phyloP scores from a whole-genome alignment of 805 yeast species.

The Hanseniaspora hatyaiensis region DNA sequence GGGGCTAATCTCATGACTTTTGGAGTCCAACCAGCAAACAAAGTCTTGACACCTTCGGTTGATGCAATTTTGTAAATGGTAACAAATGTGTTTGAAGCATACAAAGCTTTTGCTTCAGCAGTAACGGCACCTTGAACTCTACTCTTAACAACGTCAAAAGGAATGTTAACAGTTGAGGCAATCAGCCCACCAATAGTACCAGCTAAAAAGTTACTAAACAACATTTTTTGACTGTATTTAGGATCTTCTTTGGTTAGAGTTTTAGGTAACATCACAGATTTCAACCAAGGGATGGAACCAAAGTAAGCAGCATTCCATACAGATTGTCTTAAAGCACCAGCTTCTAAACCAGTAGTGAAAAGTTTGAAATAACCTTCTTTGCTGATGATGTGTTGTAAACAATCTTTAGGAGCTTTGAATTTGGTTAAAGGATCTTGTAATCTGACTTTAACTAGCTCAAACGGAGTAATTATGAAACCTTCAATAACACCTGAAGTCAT shows the following conservation, averaged over 20 bases:
- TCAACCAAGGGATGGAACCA: slow-evolving; percentile 83
- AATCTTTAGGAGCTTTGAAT: slow-evolving; percentile 77
- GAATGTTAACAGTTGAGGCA: slow-evolving; percentile 92
- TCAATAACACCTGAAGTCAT: slow-evolving; percentile 98
- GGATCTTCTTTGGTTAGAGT: slow-evolving; percentile 60
- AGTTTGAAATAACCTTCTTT: slow-evolving; percentile 71
- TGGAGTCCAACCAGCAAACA: slow-evolving; percentile 93
- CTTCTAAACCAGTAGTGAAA: slow-evolving; percentile 81
- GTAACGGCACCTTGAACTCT: slow-evolving; percentile 68
- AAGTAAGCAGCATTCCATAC: slow-evolving; percentile 97
- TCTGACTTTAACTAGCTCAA: slow-evolving; percentile 89
- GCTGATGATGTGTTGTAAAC: slow-evolving; percentile 56
- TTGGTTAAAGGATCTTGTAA: slow-evolving; percentile 78
- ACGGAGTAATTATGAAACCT: slow-evolving; percentile 93
- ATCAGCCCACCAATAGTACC: slow-evolving; percentile 96
- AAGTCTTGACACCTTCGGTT: slow-evolving; percentile 86
- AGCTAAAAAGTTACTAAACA: slow-evolving; percentile 63
- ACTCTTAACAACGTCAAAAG: slow-evolving; percentile 94
- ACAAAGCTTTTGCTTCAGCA: slow-evolving; percentile 76
- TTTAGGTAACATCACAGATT: slow-evolving; percentile 57
- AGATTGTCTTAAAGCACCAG: slow-evolving; percentile 94
- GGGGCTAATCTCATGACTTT: slow-evolving; percentile 96
- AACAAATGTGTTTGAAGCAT: slow-evolving; percentile 75
- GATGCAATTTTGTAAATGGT: slow-evolving; percentile 43
- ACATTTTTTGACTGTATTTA: slow-evolving; percentile 35